These are phyloP conservation scores for Zymoseptoria crescenta DNA, from an alignment of 2,329 filamentous ascomycete species.

Conservation along the genomic window DNA sequence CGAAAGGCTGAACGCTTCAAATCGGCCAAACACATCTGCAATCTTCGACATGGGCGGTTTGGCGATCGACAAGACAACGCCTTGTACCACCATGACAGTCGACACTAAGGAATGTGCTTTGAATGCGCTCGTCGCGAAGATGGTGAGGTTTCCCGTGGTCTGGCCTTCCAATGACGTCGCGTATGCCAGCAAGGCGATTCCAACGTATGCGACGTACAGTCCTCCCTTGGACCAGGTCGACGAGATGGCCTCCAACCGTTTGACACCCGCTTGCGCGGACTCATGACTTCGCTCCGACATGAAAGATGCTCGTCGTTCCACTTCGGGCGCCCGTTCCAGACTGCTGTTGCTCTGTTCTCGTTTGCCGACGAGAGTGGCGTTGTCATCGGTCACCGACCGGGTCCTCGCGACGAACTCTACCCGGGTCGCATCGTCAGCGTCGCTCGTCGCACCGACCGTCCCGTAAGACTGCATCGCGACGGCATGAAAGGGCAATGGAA, in stretches of 20 bases:
- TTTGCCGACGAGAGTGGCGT: slow-evolving; percentile 11
- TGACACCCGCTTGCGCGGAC: slow-evolving; percentile 40
- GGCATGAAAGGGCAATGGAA: slow-evolving; percentile 3
- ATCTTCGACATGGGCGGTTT: slow-evolving; percentile 56
- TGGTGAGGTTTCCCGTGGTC: slow-evolving; percentile 52
- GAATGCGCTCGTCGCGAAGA: slow-evolving; percentile 61
- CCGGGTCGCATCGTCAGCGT: slow-evolving; percentile 6
- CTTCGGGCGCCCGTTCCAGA: slow-evolving; percentile 11
- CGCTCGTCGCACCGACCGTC: slow-evolving; percentile 9
- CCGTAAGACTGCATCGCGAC: slow-evolving; percentile 15
- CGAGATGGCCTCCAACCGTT: slow-evolving; percentile 42
- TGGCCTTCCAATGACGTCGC: slow-evolving; percentile 60
- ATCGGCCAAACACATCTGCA: slow-evolving; percentile 54
- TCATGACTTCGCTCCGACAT: slow-evolving; percentile 21
- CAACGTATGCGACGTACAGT: slow-evolving; percentile 41
- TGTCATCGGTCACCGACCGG: slow-evolving; percentile 7
- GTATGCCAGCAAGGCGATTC: slow-evolving; percentile 45
- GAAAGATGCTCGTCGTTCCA: slow-evolving; percentile 13
- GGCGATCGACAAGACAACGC: slow-evolving; percentile 54
- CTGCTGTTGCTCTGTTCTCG: slow-evolving; percentile 12
- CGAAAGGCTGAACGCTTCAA: slow-evolving; percentile 50
- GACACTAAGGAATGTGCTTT: slow-evolving; percentile 57
- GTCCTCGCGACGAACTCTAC: slow-evolving; percentile 11
- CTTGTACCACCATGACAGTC: slow-evolving; percentile 56
- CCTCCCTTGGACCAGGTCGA: slow-evolving; percentile 42